These are phyloP conservation scores for Emmonsiellopsis sp. DNA, from an alignment of 2,329 filamentous ascomycete genomes.

Conservation along the genomic window DNA sequence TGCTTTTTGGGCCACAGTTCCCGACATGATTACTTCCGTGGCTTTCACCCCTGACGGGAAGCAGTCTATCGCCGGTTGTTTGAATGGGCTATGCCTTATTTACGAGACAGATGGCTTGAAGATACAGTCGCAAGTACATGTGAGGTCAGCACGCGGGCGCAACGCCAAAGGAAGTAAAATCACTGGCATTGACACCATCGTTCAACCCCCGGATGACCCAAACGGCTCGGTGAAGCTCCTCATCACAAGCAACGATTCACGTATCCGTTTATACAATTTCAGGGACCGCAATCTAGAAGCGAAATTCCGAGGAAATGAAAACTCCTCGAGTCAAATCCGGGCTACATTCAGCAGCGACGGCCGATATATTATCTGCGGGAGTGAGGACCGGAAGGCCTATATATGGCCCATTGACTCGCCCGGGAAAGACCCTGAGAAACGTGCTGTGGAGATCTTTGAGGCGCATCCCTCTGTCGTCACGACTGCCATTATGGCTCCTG, in stretches of 20 bases:
- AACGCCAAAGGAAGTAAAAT: slow-evolving; percentile 97
- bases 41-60: slow-evolving; percentile 89
- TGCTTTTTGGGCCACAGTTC: slow-evolving; percentile 66
- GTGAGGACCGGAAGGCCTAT: slow-evolving; percentile 82
- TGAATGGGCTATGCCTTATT: slow-evolving; percentile 79
- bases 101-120: slow-evolving; percentile 89
- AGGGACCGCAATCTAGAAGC: slow-evolving; percentile 74
- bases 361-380: slow-evolving; percentile 80
- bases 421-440: slow-evolving; percentile 67
- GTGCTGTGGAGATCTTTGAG: slow-evolving; percentile 80
- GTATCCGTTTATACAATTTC: slow-evolving; percentile 81
- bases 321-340: slow-evolving; percentile 80
- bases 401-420: slow-evolving; percentile 66
- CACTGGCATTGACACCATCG: slow-evolving; percentile 76
- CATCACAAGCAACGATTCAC: slow-evolving; percentile 90
- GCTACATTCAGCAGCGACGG: slow-evolving; percentile 83
- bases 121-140: slow-evolving; percentile 75
- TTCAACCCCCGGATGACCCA: slow-evolving; percentile 46
- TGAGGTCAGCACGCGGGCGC: slow-evolving; percentile 83
- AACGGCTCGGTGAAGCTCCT: slow-evolving; percentile 70
- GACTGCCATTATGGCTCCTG: slow-evolving; percentile 76
- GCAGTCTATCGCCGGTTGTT: slow-evolving; percentile 75
- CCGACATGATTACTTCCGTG: slow-evolving; percentile 88
- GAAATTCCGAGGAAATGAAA: slow-evolving; percentile 88
- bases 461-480: slow-evolving; percentile 85